phyloP scores from a whole-genome alignment of 495 filamentous ascomycete species.

The Penicillium flavigenum region DNA sequence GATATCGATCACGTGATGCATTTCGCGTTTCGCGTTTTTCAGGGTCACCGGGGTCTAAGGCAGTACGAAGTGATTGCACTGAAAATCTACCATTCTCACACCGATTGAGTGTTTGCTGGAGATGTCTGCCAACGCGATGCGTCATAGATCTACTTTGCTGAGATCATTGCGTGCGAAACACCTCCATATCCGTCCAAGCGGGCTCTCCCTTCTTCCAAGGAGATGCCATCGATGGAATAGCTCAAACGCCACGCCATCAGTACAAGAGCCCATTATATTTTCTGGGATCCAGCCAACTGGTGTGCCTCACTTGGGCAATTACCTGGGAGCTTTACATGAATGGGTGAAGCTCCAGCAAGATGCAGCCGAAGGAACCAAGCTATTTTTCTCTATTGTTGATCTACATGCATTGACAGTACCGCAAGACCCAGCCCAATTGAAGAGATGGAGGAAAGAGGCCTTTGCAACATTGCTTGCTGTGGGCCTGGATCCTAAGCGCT shows the following conservation, averaged over 20 bases:
- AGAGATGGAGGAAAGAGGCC: slow-evolving; percentile 64
- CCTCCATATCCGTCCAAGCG: background rate
- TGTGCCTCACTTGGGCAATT: slow-evolving; percentile 94
- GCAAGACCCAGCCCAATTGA: slow-evolving; percentile 59
- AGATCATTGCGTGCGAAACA: slow-evolving; percentile 10
- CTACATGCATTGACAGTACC: slow-evolving; percentile 85
- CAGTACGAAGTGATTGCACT: background rate
- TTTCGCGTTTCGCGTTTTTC: slow-evolving; percentile 1
- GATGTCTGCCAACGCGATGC: slow-evolving; percentile 13
- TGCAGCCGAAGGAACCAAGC: slow-evolving; percentile 50
- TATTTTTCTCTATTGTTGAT: slow-evolving; percentile 86
- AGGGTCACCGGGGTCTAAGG: background rate
- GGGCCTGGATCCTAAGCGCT: slow-evolving; percentile 72
- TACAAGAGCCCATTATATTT: slow-evolving; percentile 56
- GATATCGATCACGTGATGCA: slow-evolving; percentile 13
- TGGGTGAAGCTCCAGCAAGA: slow-evolving; percentile 79
- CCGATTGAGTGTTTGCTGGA: background rate
- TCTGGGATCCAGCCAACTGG: slow-evolving; percentile 97
- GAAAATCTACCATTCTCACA: background rate
- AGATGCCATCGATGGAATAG: slow-evolving; percentile 18
- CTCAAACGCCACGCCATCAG: slow-evolving; percentile 13
- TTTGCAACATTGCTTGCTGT: slow-evolving; percentile 80
- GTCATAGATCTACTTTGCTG: slow-evolving; percentile 1
- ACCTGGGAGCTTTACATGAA: slow-evolving; percentile 83
- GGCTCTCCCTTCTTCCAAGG: slow-evolving; percentile 8